Conservation (phyloP, 176 grass and related monocot genomes). For the Neostapfia colusana region DNA sequence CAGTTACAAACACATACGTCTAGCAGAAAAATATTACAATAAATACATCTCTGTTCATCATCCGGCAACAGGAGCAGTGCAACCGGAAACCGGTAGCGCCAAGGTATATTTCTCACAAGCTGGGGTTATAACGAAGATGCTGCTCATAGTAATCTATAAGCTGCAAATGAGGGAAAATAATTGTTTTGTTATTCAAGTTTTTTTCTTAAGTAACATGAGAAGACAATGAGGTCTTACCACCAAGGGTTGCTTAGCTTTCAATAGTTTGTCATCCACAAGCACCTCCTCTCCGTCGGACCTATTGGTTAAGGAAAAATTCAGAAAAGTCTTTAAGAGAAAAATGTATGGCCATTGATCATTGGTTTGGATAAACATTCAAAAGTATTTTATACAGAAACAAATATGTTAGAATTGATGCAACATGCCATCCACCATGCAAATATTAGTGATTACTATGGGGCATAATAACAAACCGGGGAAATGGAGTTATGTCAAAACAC, state of each 20-base stretch:
- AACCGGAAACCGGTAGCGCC: constrained; percentile 5
- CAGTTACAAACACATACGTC: constrained; percentile 21
- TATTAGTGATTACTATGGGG: not conserved
- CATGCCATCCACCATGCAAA: not conserved
- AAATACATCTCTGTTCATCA: constrained; percentile 21
- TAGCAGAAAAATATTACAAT: constrained; percentile 36
- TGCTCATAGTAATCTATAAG: constrained; percentile 94
- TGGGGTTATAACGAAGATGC: constrained; percentile 72
- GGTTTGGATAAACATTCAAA: not conserved
- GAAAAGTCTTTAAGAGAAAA: not conserved
- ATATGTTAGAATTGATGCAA: not conserved
- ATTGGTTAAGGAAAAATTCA: constrained; percentile 9
- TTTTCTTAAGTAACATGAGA: constrained; percentile 36
- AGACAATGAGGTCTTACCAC: constrained; percentile 53
- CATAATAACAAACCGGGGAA: not conserved
- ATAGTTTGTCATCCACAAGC: constrained; percentile 69
- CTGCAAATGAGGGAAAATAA: constrained; percentile 52
- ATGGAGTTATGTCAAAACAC: not conserved
- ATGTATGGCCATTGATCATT: not conserved
- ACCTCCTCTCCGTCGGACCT: constrained; percentile 82
- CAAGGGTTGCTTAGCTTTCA: constrained; percentile 78
- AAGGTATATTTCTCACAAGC: constrained; percentile 44
- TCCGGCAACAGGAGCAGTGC: not conserved
- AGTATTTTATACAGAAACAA: not conserved
- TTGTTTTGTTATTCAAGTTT: constrained; percentile 24